Evolutionary conservation across 805 yeast species (phyloP).

Genomic region (Metschnikowia gelsemii): DNA sequence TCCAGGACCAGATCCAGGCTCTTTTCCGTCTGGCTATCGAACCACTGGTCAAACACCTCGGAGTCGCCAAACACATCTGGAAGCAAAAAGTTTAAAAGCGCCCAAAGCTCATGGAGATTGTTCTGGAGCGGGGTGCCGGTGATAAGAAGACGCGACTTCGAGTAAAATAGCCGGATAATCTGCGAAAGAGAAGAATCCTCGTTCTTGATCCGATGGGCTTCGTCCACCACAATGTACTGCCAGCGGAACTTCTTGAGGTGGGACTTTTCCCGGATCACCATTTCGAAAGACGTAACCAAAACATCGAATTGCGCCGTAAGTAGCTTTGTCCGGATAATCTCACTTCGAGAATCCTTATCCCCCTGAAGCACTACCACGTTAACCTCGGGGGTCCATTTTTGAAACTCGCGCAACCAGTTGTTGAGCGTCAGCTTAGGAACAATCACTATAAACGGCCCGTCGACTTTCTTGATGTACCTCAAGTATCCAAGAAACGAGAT

Average conservation of each 20-base stretch:
- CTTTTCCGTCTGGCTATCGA: conserved; percentile 53
- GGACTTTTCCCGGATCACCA: conserved; percentile 86
- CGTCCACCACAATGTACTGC: conserved; percentile 94
- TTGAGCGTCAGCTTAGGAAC: conserved; percentile 96
- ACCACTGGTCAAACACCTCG: conserved; percentile 89
- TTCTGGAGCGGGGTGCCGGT: conserved; percentile 97
- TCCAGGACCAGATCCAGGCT: not conserved
- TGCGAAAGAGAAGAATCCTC: conserved; percentile 91
- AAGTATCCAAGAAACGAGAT: conserved; percentile 88
- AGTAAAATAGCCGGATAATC: conserved; percentile 83
- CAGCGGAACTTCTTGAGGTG: conserved; percentile 79
- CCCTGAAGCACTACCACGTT: conserved; percentile 85
- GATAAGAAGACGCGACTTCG: conserved; percentile 78
- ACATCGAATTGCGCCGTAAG: conserved; percentile 84
- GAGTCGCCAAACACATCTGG: conserved; percentile 96
- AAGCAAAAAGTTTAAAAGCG: conserved; percentile 78
- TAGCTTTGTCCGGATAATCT: conserved; percentile 56
- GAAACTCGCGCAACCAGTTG: conserved; percentile 94
- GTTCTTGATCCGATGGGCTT: conserved; percentile 95
- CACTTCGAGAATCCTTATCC: conserved; percentile 72
- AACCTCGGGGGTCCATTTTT: conserved; percentile 95
- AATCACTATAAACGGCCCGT: conserved; percentile 88
- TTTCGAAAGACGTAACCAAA: conserved; percentile 85
- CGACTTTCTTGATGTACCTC: conserved; percentile 70
- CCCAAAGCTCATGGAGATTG: conserved; percentile 95